Percentiles rank a stretch among this genome's conserved stretches.
Conservation (phyloP, 2,329 filamentous ascomycete genomes). For the Atkinsonella texensis region DNA sequence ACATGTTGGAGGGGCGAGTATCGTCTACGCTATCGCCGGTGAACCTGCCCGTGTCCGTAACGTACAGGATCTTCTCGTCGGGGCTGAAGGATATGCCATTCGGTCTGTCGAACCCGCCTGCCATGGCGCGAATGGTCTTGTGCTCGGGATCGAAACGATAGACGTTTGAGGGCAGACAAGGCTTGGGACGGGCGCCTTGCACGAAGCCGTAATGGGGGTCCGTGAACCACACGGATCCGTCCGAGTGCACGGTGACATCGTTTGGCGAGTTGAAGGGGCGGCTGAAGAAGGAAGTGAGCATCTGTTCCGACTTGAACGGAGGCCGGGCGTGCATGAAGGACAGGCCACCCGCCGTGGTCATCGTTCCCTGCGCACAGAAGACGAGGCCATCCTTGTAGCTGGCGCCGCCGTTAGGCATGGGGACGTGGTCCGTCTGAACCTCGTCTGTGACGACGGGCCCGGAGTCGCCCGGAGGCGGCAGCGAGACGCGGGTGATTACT, state of each 20-base stretch:
- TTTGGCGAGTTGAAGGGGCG: conserved; percentile 37
- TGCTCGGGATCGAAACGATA: conserved; percentile 32
- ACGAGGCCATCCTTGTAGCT: conserved; percentile 30
- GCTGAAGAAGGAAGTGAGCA: conserved; percentile 29
- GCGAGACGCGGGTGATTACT: conserved; percentile 16
- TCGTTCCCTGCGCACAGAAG: conserved; percentile 28
- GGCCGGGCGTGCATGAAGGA: conserved; percentile 20
- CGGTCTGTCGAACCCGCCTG: conserved; percentile 34
- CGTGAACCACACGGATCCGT: conserved; percentile 37
- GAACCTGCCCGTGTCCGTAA: conserved; percentile 29
- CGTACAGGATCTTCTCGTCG: conserved; percentile 29
- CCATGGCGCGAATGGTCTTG: conserved; percentile 29
- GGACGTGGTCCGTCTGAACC: conserved; percentile 19
- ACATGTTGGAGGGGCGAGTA: conserved; percentile 15
- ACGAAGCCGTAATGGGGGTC: conserved; percentile 36
- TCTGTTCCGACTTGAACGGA: conserved; percentile 15
- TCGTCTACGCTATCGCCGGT: conserved; percentile 22
- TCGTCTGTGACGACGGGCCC: conserved; percentile 18
- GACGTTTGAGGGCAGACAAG: conserved; percentile 32
- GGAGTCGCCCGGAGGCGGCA: conserved; percentile 8
- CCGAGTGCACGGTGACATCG: conserved; percentile 31
- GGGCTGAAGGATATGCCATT: conserved; percentile 36
- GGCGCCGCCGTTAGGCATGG: conserved; percentile 37
- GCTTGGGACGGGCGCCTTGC: conserved; percentile 31
- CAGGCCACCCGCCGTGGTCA: conserved; percentile 15